Evolutionary conservation across 2,329 filamentous ascomycete species (phyloP), one percentile per base, ranked within the genome.

Genomic region (Fusarium floridanum): DNA sequence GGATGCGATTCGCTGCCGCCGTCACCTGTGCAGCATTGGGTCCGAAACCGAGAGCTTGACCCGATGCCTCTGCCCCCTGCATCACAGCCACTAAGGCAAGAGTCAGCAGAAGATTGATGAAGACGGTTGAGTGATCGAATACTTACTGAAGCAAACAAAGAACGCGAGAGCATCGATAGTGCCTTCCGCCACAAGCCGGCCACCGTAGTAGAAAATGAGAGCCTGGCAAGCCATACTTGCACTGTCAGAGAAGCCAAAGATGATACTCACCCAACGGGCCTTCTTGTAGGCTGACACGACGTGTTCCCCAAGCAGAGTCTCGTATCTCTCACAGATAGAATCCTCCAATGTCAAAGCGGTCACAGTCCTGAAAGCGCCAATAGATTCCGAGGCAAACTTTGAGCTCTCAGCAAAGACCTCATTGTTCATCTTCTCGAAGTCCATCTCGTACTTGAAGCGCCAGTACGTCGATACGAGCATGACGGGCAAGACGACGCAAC

Each of bases 341-440:
- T 91, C 86, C 79, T 95, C 93, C 78, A 95, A 88, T 1, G 91
- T 93, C 20, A 95, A 85, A 1, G 92, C 88, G 0, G 91, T 85
- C 6, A 95, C 93, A 0, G 93, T 95, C 11, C 93, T 88, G 80
- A 94, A 94, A 0, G 93, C 93, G 2, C 91, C 88, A 45, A 95
- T 93, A 5, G 92, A 89, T 80, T 95, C 93, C 1, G 92, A 89
- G 0, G 92, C 93, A 75, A 95, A 94, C 76, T 93, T 90, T 22
- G 93, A 93, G 77, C 91, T 94, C 74, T 92, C 90, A 17, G 89
- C 87, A 74, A 94, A 95, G 0, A 94, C 91, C 12, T 86, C 87
- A 1, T 89, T 88, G 73, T 93, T 93, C 86, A 93, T 89, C 75
- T 89, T 87, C 71, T 93, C 91, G 68, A 94, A 94, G 70, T 91